Percentiles rank a stretch among this genome's conserved stretches.
Conservation (phyloP, 306 rosid species). For the Trifolium dubium region DNA sequence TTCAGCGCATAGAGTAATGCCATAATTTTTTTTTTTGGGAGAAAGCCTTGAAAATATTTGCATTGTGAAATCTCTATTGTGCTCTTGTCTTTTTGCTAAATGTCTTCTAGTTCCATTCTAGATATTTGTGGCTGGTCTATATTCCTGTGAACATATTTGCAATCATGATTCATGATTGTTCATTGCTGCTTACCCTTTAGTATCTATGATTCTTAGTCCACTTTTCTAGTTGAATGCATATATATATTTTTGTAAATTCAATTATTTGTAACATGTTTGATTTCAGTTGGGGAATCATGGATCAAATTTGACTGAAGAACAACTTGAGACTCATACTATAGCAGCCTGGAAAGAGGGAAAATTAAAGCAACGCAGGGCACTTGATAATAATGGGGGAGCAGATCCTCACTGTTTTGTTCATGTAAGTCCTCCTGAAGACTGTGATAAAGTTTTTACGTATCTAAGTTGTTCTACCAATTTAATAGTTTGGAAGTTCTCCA, state of each 20-base stretch:
- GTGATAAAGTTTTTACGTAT: constrained; percentile 7
- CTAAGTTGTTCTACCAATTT: constrained; percentile 21
- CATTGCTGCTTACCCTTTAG: constrained; percentile 21
- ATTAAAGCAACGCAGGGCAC: constrained; percentile 46
- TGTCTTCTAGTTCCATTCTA: constrained; percentile 16
- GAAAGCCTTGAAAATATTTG: constrained; percentile 16
- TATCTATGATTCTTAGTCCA: constrained; percentile 28
- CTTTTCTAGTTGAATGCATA: constrained; percentile 37
- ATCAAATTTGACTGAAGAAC: constrained; percentile 80
- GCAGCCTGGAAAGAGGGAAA: constrained; percentile 91
- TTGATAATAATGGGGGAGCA: constrained; percentile 59
- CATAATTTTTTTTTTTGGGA: neutral
- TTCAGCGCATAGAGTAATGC: constrained; percentile 10
- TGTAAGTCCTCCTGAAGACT: constrained; percentile 58
- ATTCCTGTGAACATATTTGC: constrained; percentile 25
- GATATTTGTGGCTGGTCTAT: constrained; percentile 31
- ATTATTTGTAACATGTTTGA: constrained; percentile 28
- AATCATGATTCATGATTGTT: constrained; percentile 20
- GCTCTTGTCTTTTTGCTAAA: neutral
- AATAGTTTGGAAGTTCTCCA: constrained; percentile 21
- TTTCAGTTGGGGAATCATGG: constrained; percentile 85
- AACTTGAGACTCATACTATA: constrained; percentile 87
- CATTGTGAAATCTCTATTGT: constrained; percentile 27
- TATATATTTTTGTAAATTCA: constrained; percentile 17
- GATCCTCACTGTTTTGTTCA: constrained; percentile 55